Evolutionary conservation across 2,329 filamentous ascomycete species (phyloP).

Genomic region (Fusarium caatingaense): DNA sequence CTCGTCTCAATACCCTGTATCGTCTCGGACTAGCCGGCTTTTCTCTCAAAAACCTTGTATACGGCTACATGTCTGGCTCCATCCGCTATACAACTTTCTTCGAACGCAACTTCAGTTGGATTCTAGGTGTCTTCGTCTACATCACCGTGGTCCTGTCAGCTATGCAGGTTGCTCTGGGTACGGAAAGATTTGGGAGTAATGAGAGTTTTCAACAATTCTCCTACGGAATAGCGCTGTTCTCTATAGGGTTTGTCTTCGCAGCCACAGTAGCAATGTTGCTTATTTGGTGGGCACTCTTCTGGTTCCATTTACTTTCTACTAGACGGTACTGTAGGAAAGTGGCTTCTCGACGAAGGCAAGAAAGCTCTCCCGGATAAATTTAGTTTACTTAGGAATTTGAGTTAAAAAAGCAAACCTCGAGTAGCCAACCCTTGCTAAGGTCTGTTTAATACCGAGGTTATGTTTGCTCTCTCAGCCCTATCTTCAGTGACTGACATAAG

Average conservation of each 20-base stretch:
- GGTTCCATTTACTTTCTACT: background rate
- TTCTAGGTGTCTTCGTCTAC: background rate
- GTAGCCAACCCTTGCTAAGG: no score
- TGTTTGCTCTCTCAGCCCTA: no score
- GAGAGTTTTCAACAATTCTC: background rate
- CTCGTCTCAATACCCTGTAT: conserved; percentile 22
- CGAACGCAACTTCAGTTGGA: background rate
- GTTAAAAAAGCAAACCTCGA: no score
- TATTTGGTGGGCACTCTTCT: background rate
- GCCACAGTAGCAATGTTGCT: background rate
- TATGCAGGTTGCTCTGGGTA: background rate
- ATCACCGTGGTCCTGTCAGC: background rate
- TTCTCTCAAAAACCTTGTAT: background rate
- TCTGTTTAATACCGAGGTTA: no score
- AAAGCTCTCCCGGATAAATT: no score
- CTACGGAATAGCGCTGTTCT: background rate
- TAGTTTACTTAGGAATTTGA: fast-evolving
- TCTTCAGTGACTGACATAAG: no score
- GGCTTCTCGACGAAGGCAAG: no score
- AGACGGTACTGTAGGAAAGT: background rate
- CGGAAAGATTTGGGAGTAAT: background rate
- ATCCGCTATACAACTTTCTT: background rate
- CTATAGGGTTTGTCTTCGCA: background rate
- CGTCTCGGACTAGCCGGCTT: conserved; percentile 1
- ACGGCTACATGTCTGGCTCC: background rate